Evolutionary conservation across 495 filamentous ascomycete genomes (phyloP).

Genomic region (Penicillium steckii): DNA sequence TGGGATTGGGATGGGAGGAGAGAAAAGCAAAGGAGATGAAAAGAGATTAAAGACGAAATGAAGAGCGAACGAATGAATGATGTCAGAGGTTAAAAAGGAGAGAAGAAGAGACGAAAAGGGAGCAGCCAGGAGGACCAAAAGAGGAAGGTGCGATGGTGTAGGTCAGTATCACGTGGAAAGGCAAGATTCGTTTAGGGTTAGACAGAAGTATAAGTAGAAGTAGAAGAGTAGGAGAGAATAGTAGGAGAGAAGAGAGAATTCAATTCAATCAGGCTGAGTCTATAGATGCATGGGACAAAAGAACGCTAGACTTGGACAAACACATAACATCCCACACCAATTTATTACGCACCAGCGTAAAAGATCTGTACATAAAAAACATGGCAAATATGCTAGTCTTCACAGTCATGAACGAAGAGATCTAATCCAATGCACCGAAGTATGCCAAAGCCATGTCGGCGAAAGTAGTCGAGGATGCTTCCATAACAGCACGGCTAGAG

Average conservation of each 20-base stretch:
- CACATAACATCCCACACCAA: too few species aligned
- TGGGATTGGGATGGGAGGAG: too few species aligned
- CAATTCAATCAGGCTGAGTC: not conserved
- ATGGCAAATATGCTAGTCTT: too few species aligned
- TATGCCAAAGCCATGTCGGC: slow-evolving; percentile 7
- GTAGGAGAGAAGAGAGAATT: not conserved
- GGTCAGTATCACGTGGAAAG: not conserved
- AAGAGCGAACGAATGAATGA: too few species aligned
- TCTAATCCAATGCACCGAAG: not conserved
- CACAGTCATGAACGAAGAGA: not conserved
- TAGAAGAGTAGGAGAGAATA: not conserved
- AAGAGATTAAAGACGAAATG: too few species aligned
- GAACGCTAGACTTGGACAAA: not conserved
- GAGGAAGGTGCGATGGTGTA: too few species aligned
- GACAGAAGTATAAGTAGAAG: not conserved
- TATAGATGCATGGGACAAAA: not conserved
- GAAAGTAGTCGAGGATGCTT: slow-evolving; percentile 27
- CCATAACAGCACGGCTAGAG: slow-evolving; percentile 32
- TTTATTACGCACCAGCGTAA: too few species aligned
- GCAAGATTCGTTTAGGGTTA: not conserved
- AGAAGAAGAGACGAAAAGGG: too few species aligned
- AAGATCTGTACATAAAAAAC: too few species aligned
- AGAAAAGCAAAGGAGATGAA: too few species aligned
- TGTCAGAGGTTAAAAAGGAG: too few species aligned
- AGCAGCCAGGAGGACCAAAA: too few species aligned